phyloP scores from a whole-genome alignment of 192 early-diverging fungal genomes.

The Fimicolochytrium jonesii region DNA sequence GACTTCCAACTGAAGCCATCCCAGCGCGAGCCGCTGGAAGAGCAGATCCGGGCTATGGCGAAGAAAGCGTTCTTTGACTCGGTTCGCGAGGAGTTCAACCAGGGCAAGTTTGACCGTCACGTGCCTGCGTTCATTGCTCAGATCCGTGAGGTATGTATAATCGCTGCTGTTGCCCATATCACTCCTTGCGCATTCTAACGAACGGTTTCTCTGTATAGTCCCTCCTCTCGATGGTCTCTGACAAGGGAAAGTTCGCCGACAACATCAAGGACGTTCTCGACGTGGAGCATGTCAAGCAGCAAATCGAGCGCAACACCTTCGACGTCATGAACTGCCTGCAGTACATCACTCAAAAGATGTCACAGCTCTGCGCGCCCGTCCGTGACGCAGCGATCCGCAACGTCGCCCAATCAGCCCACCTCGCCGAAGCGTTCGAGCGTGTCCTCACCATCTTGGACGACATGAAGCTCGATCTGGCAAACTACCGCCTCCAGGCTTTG shows the following conservation, averaged over 20 bases:
- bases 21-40: constrained; percentile 44
- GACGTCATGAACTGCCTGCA: constrained; percentile 44
- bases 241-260: constrained; percentile 45
- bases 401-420: constrained; percentile 15
- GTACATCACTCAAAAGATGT: constrained; percentile 57
- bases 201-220: constrained; percentile 39
- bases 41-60: constrained; percentile 53
- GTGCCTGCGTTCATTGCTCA: constrained; percentile 53
- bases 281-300: constrained; percentile 60
- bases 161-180: background rate
- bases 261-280: constrained; percentile 67
- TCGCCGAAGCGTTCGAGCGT: constrained; percentile 41
- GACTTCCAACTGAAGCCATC: constrained; percentile 56
- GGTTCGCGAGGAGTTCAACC: constrained; percentile 54
- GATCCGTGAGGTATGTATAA: constrained; percentile 48
- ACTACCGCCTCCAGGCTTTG: constrained; percentile 63
- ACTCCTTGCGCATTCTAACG: no score
- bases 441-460: constrained; percentile 62
- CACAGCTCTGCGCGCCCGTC: constrained; percentile 70
- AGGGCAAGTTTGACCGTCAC: constrained; percentile 42
- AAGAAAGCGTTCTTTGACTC: constrained; percentile 70
- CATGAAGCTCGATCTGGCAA: constrained; percentile 80
- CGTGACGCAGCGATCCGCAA: constrained; percentile 58
- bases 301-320: constrained; percentile 53
- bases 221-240: constrained; percentile 61